phyloP scores from a whole-genome alignment of 2,329 filamentous ascomycete genomes.

The Phialophora tarda region DNA sequence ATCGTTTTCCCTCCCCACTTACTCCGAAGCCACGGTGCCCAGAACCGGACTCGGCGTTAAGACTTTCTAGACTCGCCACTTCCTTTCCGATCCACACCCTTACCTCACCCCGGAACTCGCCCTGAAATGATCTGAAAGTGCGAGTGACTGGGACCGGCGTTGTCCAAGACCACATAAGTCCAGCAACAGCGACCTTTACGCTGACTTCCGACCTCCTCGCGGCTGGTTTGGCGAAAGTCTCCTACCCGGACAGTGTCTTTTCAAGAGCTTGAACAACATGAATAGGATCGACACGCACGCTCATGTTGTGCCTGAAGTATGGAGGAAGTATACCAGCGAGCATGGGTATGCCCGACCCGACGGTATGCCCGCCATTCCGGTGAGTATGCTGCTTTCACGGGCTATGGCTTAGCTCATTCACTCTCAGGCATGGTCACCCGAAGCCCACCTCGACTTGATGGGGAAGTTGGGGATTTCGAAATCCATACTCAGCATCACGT shows the following conservation, averaged over 20 bases:
- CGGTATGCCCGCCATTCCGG: conserved; percentile 26
- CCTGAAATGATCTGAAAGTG: background rate
- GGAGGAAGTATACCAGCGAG: conserved; percentile 20
- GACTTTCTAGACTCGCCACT: background rate
- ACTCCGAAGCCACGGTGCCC: background rate
- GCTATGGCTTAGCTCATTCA: background rate
- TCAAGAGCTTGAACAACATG: conserved; percentile 1
- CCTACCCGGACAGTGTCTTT: background rate
- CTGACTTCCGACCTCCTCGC: background rate
- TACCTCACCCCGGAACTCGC: background rate
- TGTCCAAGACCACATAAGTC: background rate
- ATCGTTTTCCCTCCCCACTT: background rate
- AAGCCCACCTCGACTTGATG: conserved; percentile 59
- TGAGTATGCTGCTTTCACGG: background rate
- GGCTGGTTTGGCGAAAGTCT: background rate
- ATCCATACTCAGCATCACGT: conserved; percentile 60
- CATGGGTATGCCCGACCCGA: conserved; percentile 24
- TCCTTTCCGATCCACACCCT: conserved; percentile 16
- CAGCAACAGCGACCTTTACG: background rate
- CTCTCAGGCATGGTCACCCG: conserved; percentile 50
- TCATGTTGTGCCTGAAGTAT: conserved; percentile 24
- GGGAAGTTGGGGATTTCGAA: conserved; percentile 53
- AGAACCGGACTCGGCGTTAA: conserved; percentile 7
- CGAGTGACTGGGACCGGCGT: background rate
- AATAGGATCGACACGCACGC: conserved; percentile 28